Percentiles rank a stretch among this genome's conserved stretches.
These are phyloP conservation scores for Brassica incana DNA, from an alignment of 345 rosid genomes.

Conservation along the genomic window DNA sequence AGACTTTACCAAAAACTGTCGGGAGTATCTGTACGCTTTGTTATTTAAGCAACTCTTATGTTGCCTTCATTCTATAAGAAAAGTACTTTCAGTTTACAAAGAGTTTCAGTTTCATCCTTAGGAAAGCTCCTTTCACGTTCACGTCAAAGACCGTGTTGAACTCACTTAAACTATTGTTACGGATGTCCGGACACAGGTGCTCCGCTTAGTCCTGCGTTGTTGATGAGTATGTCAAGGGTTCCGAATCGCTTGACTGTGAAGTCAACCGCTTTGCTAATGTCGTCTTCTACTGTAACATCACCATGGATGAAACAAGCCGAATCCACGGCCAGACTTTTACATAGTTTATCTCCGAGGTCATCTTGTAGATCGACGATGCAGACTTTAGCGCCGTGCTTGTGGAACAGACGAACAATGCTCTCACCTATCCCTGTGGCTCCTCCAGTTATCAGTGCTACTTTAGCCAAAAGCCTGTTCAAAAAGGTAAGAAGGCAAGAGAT, in stretches of 20 bases:
- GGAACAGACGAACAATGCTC: slow-evolving; percentile 68
- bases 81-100: too few species aligned
- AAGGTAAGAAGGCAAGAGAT: too few species aligned
- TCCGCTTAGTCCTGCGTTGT: slow-evolving; percentile 78
- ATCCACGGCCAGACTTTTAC: slow-evolving; percentile 33
- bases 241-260: slow-evolving; percentile 59
- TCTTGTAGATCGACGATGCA: slow-evolving; percentile 76
- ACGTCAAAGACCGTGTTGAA: slow-evolving; percentile 65
- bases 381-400: slow-evolving; percentile 77
- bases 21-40: too few species aligned
- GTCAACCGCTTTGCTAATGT: slow-evolving; percentile 65
- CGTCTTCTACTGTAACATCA: slow-evolving; percentile 71
- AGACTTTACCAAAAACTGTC: too few species aligned
- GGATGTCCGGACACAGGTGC: slow-evolving; percentile 48
- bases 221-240: slow-evolving; percentile 69
- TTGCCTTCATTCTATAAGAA: too few species aligned
- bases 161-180: slow-evolving; percentile 38
- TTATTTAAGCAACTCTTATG: too few species aligned
- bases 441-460: slow-evolving; percentile 80
- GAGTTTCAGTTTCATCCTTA: slow-evolving; percentile 63
- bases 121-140: slow-evolving; percentile 81
- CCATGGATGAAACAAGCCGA: slow-evolving; percentile 60
- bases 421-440: slow-evolving; percentile 94
- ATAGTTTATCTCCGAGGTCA: slow-evolving; percentile 50
- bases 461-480: slow-evolving; percentile 50